Percentiles rank a stretch among this genome's conserved stretches.
Conservation (phyloP, 169 alveolate species). For the Eimeria sp. region DNA sequence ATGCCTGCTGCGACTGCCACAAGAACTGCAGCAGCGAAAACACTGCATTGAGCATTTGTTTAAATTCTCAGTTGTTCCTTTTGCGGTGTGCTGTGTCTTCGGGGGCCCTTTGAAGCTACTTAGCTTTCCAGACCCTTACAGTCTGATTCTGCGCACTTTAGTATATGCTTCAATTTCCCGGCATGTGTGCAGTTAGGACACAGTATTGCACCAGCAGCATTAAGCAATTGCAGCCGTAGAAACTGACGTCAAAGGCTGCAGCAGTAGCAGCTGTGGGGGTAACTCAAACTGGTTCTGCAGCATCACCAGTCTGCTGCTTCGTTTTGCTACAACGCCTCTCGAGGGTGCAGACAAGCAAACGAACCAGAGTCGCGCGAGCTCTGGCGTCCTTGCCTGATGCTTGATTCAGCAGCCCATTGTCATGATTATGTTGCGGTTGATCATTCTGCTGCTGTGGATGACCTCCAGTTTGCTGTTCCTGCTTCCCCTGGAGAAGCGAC, state of each 20-base stretch:
- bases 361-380: conserved; percentile 24
- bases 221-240: neutral
- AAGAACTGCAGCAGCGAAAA: neutral
- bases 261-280: neutral
- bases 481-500: neutral
- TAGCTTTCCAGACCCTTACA: neutral
- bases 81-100: neutral
- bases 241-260: neutral
- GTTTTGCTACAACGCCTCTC: neutral
- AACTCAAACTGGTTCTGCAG: neutral
- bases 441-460: conserved; percentile 21
- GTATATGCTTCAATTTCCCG: neutral
- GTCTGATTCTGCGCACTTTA: neutral
- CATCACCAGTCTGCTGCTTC: neutral
- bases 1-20: neutral
- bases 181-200: neutral
- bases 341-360: neutral
- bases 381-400: conserved; percentile 28
- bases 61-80: neutral
- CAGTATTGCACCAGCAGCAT: neutral
- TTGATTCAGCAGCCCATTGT: neutral
- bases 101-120: neutral
- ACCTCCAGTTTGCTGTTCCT: neutral
- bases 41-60: neutral
- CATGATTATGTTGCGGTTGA: neutral